These are phyloP conservation scores for Pezicula rhizophila DNA, from an alignment of 2,329 filamentous ascomycete genomes.

Conservation along the genomic window DNA sequence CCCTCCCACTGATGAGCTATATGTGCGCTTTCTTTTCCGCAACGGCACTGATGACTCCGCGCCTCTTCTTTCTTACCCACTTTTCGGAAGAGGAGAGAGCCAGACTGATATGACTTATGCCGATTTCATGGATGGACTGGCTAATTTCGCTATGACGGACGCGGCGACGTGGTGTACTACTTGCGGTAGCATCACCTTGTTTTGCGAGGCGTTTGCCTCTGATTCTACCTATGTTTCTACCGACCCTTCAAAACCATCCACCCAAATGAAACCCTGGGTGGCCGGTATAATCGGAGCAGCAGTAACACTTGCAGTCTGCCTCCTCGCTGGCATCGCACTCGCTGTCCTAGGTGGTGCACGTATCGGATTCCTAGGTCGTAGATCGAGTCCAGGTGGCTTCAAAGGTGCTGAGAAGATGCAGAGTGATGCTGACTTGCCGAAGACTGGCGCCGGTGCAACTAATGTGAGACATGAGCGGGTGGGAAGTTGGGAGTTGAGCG, in stretches of 20 bases:
- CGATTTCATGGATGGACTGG: conserved; percentile 21
- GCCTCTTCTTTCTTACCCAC: conserved; percentile 26
- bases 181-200: conserved; percentile 18
- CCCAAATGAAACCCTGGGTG: conserved; percentile 6
- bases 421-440: conserved; percentile 23
- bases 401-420: conserved; percentile 26
- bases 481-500: conserved; percentile 27
- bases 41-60: conserved; percentile 35
- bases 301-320: conserved; percentile 14
- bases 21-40: conserved; percentile 52
- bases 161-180: conserved; percentile 22
- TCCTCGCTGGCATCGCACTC: conserved; percentile 9
- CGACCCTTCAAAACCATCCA: too few species aligned
- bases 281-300: conserved; percentile 26
- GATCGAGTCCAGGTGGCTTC: conserved; percentile 19
- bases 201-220: conserved; percentile 19
- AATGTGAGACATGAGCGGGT: conserved; percentile 23
- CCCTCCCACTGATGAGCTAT: conserved; percentile 30
- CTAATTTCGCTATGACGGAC: conserved; percentile 14
- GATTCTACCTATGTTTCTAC: not conserved
- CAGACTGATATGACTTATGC: conserved; percentile 22
- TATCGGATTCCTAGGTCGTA: conserved; percentile 14
- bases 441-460: conserved; percentile 14
- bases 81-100: conserved; percentile 23
- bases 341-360: conserved; percentile 14